Conservation (phyloP, 768 basidiomycete genomes). For the Termitomyces sp. region DNA sequence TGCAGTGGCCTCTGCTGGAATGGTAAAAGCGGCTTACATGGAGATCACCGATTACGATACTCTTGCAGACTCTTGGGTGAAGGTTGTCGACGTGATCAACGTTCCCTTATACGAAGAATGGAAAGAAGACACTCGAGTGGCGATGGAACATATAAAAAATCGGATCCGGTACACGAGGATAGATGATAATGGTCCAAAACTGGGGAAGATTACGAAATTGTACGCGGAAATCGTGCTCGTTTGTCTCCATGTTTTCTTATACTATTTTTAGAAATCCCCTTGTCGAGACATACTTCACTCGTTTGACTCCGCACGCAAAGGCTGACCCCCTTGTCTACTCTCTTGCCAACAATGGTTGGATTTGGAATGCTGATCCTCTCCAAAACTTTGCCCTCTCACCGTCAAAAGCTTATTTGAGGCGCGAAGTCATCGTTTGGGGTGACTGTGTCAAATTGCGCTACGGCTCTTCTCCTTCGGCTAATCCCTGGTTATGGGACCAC, state of each 20-base stretch:
- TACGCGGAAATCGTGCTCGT: constrained; percentile 27
- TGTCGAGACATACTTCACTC: constrained; percentile 91
- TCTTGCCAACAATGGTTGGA: constrained; percentile 98
- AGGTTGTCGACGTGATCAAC: constrained; percentile 82
- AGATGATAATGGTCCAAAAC: constrained; percentile 76
- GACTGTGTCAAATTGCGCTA: constrained; percentile 99
- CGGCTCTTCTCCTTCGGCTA: constrained; percentile 69
- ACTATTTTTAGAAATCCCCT: constrained; percentile 58
- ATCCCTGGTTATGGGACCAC: constrained; percentile 93
- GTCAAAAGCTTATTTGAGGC: constrained; percentile 91
- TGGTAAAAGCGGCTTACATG: constrained; percentile 64
- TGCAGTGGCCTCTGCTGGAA: constrained; percentile 59
- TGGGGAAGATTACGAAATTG: constrained; percentile 74
- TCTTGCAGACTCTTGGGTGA: constrained; percentile 67
- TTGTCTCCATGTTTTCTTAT: neutral
- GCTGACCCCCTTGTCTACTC: constrained; percentile 58
- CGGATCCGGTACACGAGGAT: constrained; percentile 77
- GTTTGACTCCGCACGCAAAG: constrained; percentile 42
- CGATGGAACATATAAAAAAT: constrained; percentile 69
- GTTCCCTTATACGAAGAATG: constrained; percentile 84
- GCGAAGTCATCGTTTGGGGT: constrained; percentile 96
- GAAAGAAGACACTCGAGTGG: constrained; percentile 74
- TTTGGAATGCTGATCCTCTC: constrained; percentile 94
- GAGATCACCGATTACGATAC: constrained; percentile 42
- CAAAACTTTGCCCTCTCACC: constrained; percentile 89